These are phyloP conservation scores for Pleoardoris graminearum DNA, from an alignment of 2,329 filamentous ascomycete genomes.

Conservation along the genomic window DNA sequence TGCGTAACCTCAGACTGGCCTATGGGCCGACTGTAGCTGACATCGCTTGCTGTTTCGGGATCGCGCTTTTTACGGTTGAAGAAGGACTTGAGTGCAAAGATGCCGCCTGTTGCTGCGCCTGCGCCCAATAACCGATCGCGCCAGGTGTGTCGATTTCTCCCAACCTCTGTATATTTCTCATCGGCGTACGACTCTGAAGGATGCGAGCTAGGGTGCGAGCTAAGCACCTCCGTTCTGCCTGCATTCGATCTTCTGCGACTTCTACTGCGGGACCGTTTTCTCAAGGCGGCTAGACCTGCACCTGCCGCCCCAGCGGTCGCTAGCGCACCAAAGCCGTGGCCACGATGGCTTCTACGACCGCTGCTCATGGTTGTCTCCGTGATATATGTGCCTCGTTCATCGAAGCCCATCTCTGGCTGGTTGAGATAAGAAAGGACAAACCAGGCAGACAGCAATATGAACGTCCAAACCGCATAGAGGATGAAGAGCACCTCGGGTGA, in stretches of 20 bases:
- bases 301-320: slow-evolving; percentile 61
- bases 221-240: slow-evolving; percentile 36
- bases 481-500: slow-evolving; percentile 85
- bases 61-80: slow-evolving; percentile 56
- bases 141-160: slow-evolving; percentile 46
- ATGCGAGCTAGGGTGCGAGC: slow-evolving; percentile 41
- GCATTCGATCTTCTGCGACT: slow-evolving; percentile 37
- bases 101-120: slow-evolving; percentile 47
- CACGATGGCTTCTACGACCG: slow-evolving; percentile 39
- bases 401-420: slow-evolving; percentile 58
- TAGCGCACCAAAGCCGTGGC: slow-evolving; percentile 50
- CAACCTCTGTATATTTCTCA: slow-evolving; percentile 48
- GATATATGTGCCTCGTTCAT: slow-evolving; percentile 62
- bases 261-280: slow-evolving; percentile 47
- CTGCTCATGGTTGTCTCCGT: slow-evolving; percentile 56
- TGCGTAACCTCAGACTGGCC: slow-evolving; percentile 54
- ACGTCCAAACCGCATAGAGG: slow-evolving; percentile 78
- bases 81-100: slow-evolving; percentile 57
- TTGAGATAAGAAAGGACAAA: slow-evolving; percentile 78
- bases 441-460: slow-evolving; percentile 71
- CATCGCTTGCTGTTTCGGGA: slow-evolving; percentile 56
- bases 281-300: slow-evolving; percentile 60
- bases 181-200: slow-evolving; percentile 43
- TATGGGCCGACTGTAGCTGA: slow-evolving; percentile 57
- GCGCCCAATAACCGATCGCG: slow-evolving; percentile 51